Evolutionary conservation across 2,329 filamentous ascomycete genomes (phyloP).

Genomic region (Exserohilum turcica): DNA sequence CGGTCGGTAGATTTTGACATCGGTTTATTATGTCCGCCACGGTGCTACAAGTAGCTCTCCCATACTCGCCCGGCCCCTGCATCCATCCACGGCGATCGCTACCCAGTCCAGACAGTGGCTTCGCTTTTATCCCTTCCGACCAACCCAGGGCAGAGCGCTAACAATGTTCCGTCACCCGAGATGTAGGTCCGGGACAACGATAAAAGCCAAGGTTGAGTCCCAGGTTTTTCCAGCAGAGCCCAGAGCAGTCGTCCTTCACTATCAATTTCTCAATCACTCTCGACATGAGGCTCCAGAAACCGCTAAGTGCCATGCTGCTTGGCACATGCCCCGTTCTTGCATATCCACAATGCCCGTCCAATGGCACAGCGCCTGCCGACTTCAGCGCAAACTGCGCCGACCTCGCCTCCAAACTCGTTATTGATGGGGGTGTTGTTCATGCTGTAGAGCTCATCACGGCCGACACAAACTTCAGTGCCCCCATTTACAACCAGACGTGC

Average conservation of each 20-base stretch:
- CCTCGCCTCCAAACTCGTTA: conserved; percentile 37
- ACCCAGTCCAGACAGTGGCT: background rate
- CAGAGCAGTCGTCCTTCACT: background rate
- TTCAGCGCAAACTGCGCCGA: conserved; percentile 32
- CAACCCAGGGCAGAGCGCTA: background rate
- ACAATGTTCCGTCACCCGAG: background rate
- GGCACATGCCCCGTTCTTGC: conserved; percentile 14
- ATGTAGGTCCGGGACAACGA: background rate
- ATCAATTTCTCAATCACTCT: background rate
- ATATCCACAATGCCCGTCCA: conserved; percentile 2
- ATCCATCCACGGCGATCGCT: background rate
- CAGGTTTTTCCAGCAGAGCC: background rate
- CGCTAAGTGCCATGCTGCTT: conserved; percentile 19
- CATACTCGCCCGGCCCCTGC: background rate
- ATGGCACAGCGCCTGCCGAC: conserved; percentile 9
- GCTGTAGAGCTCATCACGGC: conserved; percentile 48
- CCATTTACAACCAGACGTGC: conserved; percentile 51
- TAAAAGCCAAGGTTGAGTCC: background rate
- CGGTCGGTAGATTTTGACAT: too few species aligned
- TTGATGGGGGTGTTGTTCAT: conserved; percentile 45
- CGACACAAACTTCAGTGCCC: conserved; percentile 48
- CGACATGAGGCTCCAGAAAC: conserved; percentile 28
- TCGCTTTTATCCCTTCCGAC: background rate
- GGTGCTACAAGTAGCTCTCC: background rate
- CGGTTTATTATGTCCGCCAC: too few species aligned